A percentile compares a stretch with the other conserved stretches of the same genome.
Conservation (phyloP, 768 basidiomycete species). For the Termitomyces sp. region DNA sequence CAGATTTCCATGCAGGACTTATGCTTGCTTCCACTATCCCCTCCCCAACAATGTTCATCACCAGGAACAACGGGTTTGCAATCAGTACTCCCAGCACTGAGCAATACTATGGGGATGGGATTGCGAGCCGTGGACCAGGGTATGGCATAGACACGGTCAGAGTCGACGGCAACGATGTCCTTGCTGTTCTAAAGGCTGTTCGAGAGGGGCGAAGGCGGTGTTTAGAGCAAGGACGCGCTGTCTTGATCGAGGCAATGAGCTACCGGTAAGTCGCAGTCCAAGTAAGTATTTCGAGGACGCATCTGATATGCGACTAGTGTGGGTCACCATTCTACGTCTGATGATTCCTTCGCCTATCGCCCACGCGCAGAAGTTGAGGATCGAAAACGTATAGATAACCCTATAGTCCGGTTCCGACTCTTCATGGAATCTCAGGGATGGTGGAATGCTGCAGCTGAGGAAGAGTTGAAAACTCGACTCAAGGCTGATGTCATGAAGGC, state of each 20-base stretch:
- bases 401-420: constrained; percentile 77
- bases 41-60: constrained; percentile 70
- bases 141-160: constrained; percentile 91
- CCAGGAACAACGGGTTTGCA: constrained; percentile 87
- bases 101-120: constrained; percentile 91
- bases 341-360: constrained; percentile 94
- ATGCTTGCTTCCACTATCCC: constrained; percentile 76
- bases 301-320: constrained; percentile 42
- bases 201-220: constrained; percentile 69
- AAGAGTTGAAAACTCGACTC: constrained; percentile 60
- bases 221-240: constrained; percentile 76
- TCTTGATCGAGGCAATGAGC: constrained; percentile 87
- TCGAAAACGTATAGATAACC: constrained; percentile 88
- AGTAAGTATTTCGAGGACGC: not conserved
- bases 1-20: constrained; percentile 91
- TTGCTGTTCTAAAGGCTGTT: constrained; percentile 77
- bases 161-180: constrained; percentile 91
- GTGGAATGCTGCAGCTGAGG: constrained; percentile 81
- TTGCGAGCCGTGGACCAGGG: constrained; percentile 86
- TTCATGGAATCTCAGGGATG: constrained; percentile 82
- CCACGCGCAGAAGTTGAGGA: constrained; percentile 89
- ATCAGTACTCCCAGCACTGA: constrained; percentile 90
- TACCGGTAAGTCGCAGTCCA: constrained; percentile 56
- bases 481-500: constrained; percentile 74
- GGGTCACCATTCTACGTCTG: constrained; percentile 94